phyloP scores from a whole-genome alignment of 495 filamentous ascomycete species.

The Pyronema omphalodes region DNA sequence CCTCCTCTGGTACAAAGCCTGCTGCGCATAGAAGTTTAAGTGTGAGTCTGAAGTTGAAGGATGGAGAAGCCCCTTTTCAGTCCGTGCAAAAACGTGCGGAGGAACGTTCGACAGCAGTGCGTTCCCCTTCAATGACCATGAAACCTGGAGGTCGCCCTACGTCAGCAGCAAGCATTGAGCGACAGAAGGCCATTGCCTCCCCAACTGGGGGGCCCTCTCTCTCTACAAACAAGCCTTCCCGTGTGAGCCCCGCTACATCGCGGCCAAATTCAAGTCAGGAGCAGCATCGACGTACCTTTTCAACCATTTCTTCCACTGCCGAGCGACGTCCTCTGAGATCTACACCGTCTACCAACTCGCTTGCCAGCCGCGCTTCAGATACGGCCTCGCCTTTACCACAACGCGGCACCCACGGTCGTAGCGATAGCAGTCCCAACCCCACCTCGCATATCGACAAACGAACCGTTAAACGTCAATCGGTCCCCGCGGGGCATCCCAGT shows the following conservation, averaged over 20 bases:
- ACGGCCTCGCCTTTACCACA: neutral
- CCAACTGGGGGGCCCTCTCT: neutral
- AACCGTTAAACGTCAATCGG: neutral
- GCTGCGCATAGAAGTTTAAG: neutral
- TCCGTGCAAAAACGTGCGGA: neutral
- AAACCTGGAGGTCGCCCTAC: neutral
- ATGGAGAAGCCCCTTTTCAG: neutral
- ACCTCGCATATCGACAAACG: neutral
- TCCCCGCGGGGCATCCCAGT: neutral
- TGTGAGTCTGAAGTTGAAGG: neutral
- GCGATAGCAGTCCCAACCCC: neutral
- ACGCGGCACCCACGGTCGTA: constrained; percentile 1
- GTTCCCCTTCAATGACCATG: neutral
- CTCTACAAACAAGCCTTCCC: neutral
- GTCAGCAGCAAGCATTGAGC: constrained; percentile 2
- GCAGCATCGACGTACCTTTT: neutral
- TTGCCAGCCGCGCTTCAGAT: neutral
- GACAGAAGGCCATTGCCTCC: neutral
- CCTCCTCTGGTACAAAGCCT: neutral
- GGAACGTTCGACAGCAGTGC: neutral
- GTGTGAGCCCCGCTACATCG: constrained; percentile 1
- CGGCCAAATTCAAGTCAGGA: constrained; percentile 2
- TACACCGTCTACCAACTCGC: neutral
- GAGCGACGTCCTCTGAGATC: constrained; percentile 1
- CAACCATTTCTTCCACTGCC: constrained; percentile 1